phyloP scores from a whole-genome alignment of 345 rosid genomes.

The Cardiospermum halicacabum region DNA sequence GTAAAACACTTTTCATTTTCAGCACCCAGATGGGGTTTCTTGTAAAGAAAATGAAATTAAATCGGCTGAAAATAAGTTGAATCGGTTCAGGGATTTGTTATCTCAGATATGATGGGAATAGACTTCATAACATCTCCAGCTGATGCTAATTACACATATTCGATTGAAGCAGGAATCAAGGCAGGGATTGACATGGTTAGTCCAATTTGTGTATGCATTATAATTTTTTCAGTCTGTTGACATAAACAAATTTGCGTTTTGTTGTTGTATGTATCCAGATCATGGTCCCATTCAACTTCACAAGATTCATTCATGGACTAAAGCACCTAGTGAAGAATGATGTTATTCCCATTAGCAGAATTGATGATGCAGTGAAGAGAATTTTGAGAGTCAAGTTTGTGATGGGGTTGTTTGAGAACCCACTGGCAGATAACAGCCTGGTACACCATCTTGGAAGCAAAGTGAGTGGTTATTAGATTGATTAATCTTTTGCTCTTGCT shows the following conservation, averaged over 20 bases:
- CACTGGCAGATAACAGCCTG: constrained; percentile 39
- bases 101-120: constrained; percentile 65
- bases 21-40: too few relatives aligned
- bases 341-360: constrained; percentile 51
- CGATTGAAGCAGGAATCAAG: constrained; percentile 37
- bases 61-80: constrained; percentile 6
- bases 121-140: constrained; percentile 61
- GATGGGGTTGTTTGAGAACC: constrained; percentile 62
- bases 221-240: neutral
- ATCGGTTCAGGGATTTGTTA: constrained; percentile 53
- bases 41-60: too few relatives aligned
- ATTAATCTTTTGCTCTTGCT: neutral
- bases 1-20: constrained; percentile 24
- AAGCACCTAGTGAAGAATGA: constrained; percentile 40
- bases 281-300: constrained; percentile 54
- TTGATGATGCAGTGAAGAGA: constrained; percentile 63
- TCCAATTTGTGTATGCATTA: constrained; percentile 1
- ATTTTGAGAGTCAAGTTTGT: constrained; percentile 64
- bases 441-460: constrained; percentile 43
- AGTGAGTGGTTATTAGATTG: constrained; percentile 18
- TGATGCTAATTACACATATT: constrained; percentile 57
- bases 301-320: constrained; percentile 44
- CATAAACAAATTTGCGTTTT: neutral
- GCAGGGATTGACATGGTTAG: constrained; percentile 75
- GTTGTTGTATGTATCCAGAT: constrained; percentile 12